Evolutionary conservation across 1,139 yeast genomes (phyloP).

Genomic region (Meyerozyma guilliermondii): DNA sequence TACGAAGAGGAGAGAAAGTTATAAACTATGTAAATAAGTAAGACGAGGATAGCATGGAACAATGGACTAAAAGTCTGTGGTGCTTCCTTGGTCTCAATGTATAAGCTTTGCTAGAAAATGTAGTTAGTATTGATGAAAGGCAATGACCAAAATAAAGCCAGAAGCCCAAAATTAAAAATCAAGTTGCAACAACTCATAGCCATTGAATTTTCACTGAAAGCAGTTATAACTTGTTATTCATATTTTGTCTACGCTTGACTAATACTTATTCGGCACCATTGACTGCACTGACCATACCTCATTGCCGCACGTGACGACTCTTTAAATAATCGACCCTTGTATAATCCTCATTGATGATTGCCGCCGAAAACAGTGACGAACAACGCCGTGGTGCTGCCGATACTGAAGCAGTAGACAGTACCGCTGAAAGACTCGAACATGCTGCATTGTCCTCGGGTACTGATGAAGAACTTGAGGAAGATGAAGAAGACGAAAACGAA

Average conservation of each 20-base stretch:
- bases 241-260: no score
- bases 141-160: no score
- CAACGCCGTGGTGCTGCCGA: not conserved
- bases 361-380: not conserved
- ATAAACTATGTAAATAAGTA: constrained; percentile 13
- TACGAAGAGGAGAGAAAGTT: constrained; percentile 44
- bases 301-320: not conserved
- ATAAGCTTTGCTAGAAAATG: constrained; percentile 12
- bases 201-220: no score
- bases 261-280: no score
- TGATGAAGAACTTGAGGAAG: constrained; percentile 21
- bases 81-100: not conserved
- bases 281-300: no score
- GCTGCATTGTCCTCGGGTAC: constrained; percentile 9
- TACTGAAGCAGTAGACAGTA: not conserved
- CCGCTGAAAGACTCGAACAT: not conserved
- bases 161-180: no score
- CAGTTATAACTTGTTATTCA: no score
- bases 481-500: constrained; percentile 18
- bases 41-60: constrained; percentile 1
- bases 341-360: not conserved
- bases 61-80: not conserved
- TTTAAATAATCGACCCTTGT: not conserved
- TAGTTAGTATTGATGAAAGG: no score
- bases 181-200: no score